Conservation (phyloP, 768 basidiomycete species). For the Xerocomus potaroensis region DNA sequence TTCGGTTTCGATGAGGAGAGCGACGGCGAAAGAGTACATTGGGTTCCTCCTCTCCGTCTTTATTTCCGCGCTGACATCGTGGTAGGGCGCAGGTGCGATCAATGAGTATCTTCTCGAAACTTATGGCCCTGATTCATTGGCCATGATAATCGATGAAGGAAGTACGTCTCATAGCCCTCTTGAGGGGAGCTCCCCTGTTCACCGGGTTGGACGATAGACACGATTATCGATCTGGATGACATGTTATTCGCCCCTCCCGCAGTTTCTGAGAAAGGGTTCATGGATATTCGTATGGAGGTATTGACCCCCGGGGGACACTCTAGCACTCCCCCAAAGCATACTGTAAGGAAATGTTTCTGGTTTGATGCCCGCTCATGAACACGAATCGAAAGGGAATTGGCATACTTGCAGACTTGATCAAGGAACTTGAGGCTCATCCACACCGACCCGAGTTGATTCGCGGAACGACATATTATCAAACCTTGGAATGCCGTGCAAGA, state of each 20-base stretch:
- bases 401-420: conserved; percentile 45
- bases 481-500: conserved; percentile 40
- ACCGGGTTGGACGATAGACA: conserved; percentile 16
- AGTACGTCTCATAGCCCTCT: conserved; percentile 24
- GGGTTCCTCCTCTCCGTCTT: no score
- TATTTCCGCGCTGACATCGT: neutral
- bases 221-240: conserved; percentile 27
- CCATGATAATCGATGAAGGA: conserved; percentile 58
- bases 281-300: conserved; percentile 40
- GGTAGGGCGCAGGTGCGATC: conserved; percentile 41
- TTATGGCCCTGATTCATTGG: conserved; percentile 46
- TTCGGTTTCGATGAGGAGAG: conserved; percentile 46
- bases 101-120: conserved; percentile 36
- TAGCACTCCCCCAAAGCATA: conserved; percentile 48
- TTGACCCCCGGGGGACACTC: conserved; percentile 52
- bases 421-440: conserved; percentile 45
- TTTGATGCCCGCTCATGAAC: conserved; percentile 11
- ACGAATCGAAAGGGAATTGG: conserved; percentile 39
- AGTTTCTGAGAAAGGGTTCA: conserved; percentile 42
- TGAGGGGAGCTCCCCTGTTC: no score
- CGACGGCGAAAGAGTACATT: conserved; percentile 35
- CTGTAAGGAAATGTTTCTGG: conserved; percentile 28
- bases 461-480: conserved; percentile 25
- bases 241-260: conserved; percentile 29
- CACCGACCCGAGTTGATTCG: conserved; percentile 29